These are phyloP conservation scores for Tilletia caries DNA, from an alignment of 1,284 basidiomycete species.

Conservation along the genomic window DNA sequence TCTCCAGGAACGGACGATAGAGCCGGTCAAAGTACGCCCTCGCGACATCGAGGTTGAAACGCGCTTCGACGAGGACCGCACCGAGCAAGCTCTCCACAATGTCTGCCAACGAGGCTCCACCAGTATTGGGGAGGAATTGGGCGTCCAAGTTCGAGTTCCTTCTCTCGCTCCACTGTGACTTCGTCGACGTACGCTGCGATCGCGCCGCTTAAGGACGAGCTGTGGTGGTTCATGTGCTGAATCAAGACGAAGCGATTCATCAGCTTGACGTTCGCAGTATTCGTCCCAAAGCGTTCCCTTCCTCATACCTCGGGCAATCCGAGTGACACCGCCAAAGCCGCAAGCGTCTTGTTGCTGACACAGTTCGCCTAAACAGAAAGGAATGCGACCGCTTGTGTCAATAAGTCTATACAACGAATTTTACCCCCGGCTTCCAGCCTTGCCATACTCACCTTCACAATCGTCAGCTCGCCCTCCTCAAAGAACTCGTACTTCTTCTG, in stretches of 20 bases:
- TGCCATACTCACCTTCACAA: neutral
- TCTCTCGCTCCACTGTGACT: neutral
- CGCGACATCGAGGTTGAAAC: conserved; percentile 20
- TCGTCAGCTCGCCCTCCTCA: conserved; percentile 18
- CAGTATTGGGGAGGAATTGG: conserved; percentile 21
- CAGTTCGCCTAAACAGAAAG: conserved; percentile 7
- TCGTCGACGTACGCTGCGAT: conserved; percentile 1
- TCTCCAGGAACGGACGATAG: conserved; percentile 25
- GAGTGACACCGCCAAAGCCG: neutral
- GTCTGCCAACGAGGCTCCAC: conserved; percentile 24
- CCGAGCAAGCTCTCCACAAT: conserved; percentile 34
- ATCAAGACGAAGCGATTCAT: too few species aligned
- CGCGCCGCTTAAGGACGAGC: neutral
- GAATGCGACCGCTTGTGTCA: neutral
- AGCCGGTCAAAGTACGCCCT: conserved; percentile 22
- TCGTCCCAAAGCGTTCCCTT: too few species aligned
- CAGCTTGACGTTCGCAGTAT: too few species aligned
- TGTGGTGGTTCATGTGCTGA: neutral
- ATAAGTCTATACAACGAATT: neutral
- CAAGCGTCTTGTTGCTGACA: conserved; percentile 8
- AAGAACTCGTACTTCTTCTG: conserved; percentile 12
- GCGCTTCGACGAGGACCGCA: conserved; percentile 31
- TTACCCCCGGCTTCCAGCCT: too few species aligned
- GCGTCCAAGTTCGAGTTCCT: neutral
- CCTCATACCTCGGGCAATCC: neutral